Base-by-base conservation (phyloP, 2,329 filamentous ascomycete species). In the Penicillium italicum region DNA sequence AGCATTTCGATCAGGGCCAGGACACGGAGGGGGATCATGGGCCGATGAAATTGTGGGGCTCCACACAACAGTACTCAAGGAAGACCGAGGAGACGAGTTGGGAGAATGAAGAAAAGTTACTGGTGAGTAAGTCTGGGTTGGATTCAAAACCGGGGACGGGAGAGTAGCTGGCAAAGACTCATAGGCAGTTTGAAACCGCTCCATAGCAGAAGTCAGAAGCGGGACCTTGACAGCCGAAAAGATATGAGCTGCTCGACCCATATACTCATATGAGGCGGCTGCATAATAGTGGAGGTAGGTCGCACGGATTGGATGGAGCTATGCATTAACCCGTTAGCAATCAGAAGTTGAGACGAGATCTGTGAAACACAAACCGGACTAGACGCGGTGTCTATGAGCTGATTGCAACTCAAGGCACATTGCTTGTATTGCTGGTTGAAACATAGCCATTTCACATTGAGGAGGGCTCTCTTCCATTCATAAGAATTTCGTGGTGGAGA, bases 221-320 rank as follows among this genome's bases (percentile, higher is more conserved):
- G 72, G 66, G 7, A 80, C 31, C 60, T 79, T 81, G 37, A 22
- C 62, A 63, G 2, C 22, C 4, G 79, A 80, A 60, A 75, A 74
- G n/a, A 76, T 69, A 51, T 80, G 78, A 48, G 79, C 76, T 30
- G 70, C 62, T 10, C 75, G 72, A 3, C 76, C 79, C n/a, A 80
- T 69, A 4, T 72, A 71, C 55, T 81, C 79, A 56, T 78, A 75
- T 26, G 72, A 76, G 10, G 77, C 66, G 3, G 74, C 79, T 10
- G 71, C 69, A 64, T 80, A 80, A 63, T 80, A 79, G 55, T 72
- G 70, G 37, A 80, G 69, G 60, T 75, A 80, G 5, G 69, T 68
- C 24, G 66, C 67, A 53, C 72, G 60, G 30, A 74, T 59, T 7
- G 68, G 63, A 53, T 74, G 62, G 22, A 71, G 60, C 74, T 76